Conservation (phyloP, 352 stramenopile species). For the Phytophthora europaea region DNA sequence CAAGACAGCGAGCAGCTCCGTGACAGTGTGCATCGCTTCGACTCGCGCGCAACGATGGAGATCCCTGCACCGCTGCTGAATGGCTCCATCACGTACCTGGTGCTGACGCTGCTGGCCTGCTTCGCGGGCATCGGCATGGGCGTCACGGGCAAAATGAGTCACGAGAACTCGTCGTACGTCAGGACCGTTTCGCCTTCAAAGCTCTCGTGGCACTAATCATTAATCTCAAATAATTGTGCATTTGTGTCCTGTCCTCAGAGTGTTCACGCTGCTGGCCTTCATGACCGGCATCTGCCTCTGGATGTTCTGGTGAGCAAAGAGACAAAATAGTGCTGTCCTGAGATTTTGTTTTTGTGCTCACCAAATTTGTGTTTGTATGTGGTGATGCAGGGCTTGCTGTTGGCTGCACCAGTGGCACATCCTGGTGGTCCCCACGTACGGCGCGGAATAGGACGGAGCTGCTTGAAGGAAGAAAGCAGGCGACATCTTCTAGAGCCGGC, state of each 20-base stretch:
- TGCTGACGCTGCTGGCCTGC: constrained; percentile 86
- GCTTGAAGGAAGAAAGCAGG: constrained; percentile 9
- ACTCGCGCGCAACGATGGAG: constrained; percentile 64
- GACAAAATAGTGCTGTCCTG: background rate
- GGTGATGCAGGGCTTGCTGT: constrained; percentile 77
- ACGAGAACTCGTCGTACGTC: constrained; percentile 88
- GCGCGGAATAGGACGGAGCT: constrained; percentile 59
- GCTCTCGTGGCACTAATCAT: background rate
- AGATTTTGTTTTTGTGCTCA: background rate
- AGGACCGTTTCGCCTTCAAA: constrained; percentile 8
- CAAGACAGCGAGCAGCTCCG: constrained; percentile 23
- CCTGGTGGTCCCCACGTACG: constrained; percentile 84
- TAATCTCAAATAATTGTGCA: constrained; percentile 10
- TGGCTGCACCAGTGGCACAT: constrained; percentile 93
- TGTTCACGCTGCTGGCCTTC: constrained; percentile 85
- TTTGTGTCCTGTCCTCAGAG: constrained; percentile 43
- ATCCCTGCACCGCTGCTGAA: constrained; percentile 81
- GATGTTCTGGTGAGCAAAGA: constrained; percentile 83
- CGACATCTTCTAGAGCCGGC: constrained; percentile 24
- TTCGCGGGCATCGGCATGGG: constrained; percentile 81
- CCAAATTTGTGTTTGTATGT: constrained; percentile 38
- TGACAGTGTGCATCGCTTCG: constrained; percentile 26
- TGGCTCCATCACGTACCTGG: constrained; percentile 89
- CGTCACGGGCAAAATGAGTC: constrained; percentile 85
- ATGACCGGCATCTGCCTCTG: constrained; percentile 89